phyloP scores from a whole-genome alignment of 1,139 yeast species.

The Nadsonia commutata region DNA sequence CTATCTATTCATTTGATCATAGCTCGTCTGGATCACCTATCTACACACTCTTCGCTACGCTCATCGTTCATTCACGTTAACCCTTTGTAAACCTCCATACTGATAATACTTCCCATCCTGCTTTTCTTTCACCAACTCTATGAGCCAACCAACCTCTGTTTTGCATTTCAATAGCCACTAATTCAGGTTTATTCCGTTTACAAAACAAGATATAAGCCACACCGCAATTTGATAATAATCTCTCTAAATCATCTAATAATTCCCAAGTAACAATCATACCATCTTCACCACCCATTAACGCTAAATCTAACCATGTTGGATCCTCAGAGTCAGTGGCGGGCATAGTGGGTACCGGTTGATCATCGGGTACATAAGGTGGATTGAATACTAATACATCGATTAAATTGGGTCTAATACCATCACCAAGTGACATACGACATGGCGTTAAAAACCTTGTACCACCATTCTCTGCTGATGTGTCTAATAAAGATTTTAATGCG shows the following conservation, averaged over 20 bases:
- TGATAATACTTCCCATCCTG: slow-evolving; percentile 93
- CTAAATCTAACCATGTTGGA: slow-evolving; percentile 66
- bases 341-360: slow-evolving; percentile 35
- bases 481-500: slow-evolving; percentile 44
- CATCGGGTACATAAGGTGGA: slow-evolving; percentile 95
- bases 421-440: slow-evolving; percentile 43
- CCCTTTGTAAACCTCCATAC: slow-evolving; percentile 31
- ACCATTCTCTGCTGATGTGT: slow-evolving; percentile 38
- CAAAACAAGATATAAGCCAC: slow-evolving; percentile 76
- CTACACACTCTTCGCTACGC: too few species aligned
- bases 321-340: slow-evolving; percentile 29
- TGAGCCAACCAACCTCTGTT: slow-evolving; percentile 40
- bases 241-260: slow-evolving; percentile 38
- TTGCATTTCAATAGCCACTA: slow-evolving; percentile 37
- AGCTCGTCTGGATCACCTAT: too few species aligned
- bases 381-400: slow-evolving; percentile 72
- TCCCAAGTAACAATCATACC: slow-evolving; percentile 77
- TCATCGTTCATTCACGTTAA: too few species aligned
- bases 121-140: slow-evolving; percentile 47
- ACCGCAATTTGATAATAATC: slow-evolving; percentile 39
- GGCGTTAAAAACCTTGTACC: slow-evolving; percentile 34
- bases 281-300: slow-evolving; percentile 72
- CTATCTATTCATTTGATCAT: too few species aligned
- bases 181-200: slow-evolving; percentile 68
- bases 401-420: slow-evolving; percentile 29